phyloP scores from a whole-genome alignment of 1,284 basidiomycete species.

The Grifola frondosa region DNA sequence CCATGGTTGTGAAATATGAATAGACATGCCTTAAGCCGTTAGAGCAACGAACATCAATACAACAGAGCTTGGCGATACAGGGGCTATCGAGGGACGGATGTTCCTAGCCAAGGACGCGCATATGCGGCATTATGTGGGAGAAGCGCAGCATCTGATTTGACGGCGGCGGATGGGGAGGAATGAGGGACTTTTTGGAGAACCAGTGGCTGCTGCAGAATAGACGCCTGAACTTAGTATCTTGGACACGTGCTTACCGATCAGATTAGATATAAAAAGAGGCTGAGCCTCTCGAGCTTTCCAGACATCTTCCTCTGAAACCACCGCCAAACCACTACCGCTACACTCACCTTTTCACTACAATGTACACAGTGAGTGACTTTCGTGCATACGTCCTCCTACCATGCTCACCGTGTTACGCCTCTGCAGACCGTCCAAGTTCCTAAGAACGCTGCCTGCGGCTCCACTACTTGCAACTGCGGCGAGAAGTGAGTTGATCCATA shows the following conservation, averaged over 20 bases:
- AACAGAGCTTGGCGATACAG: too few species aligned
- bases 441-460: constrained; percentile 51
- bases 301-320: constrained; percentile 6
- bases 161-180: too few species aligned
- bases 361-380: constrained; percentile 19
- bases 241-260: constrained; percentile 17
- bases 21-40: too few species aligned
- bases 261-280: constrained; percentile 15
- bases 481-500: constrained; percentile 36
- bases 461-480: constrained; percentile 51
- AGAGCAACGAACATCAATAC: too few species aligned
- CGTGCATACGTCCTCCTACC: neutral
- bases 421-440: constrained; percentile 40
- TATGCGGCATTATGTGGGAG: too few species aligned
- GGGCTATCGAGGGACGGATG: too few species aligned
- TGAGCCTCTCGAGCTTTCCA: neutral
- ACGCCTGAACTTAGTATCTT: too few species aligned
- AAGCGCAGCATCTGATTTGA: too few species aligned
- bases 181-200: too few species aligned
- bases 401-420: neutral
- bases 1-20: too few species aligned
- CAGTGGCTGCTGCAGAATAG: too few species aligned
- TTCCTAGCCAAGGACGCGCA: too few species aligned
- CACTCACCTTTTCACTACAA: constrained; percentile 10
- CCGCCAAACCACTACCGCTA: constrained; percentile 7